Base-by-base conservation (phyloP, 2,329 filamentous ascomycete species). In the Trichoderma aggressivum region DNA sequence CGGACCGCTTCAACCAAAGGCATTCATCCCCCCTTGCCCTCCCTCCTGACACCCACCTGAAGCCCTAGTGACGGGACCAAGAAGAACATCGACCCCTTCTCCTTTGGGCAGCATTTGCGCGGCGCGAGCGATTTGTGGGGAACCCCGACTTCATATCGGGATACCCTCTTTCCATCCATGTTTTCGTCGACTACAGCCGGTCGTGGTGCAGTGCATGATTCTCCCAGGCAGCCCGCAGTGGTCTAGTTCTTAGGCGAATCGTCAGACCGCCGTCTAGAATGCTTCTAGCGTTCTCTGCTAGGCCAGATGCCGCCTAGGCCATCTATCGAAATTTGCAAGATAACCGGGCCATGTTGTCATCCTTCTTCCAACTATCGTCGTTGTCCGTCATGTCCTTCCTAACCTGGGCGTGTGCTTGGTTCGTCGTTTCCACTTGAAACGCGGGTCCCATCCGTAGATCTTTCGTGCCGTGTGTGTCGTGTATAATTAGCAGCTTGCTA, bases 311-410 rank as follows among this genome's bases (percentile, higher is more conserved):
- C 36, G 55, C 16, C 36, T 68, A 68, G 55, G n/a, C 34, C 55
- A 47, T 34, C 36, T 34, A 12, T 26, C 36, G 39, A 59, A 53
- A 28, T 68, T 60, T 47, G 64, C 53, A 34, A 67, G 64, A 67
- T 67, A 67, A 67, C 64, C 64, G 64, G 64, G 53, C 64, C 64
- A 67, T 67, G 64, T 53, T 67, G 64, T 67, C 64, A 67, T 67
- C 28, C 34, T 30, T 43, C 34, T 55, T 24, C 64, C 53, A 50
- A n/a, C n/a, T n/a, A n/a, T 16, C 30, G 36, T 55, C 7, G 62
- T 64, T 30, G 50, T 50, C 43, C 10, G 43, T 50, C 43, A 5
- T 43, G 61, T 47, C 62, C 12, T 32, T 64, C 43, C 50, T 64
- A 30, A 55, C 62, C 24, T 55, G 50, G 47, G 47, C 21, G 47